Base-by-base conservation (phyloP, 2,329 filamentous ascomycete genomes). In the Metarhizium sp. region DNA sequence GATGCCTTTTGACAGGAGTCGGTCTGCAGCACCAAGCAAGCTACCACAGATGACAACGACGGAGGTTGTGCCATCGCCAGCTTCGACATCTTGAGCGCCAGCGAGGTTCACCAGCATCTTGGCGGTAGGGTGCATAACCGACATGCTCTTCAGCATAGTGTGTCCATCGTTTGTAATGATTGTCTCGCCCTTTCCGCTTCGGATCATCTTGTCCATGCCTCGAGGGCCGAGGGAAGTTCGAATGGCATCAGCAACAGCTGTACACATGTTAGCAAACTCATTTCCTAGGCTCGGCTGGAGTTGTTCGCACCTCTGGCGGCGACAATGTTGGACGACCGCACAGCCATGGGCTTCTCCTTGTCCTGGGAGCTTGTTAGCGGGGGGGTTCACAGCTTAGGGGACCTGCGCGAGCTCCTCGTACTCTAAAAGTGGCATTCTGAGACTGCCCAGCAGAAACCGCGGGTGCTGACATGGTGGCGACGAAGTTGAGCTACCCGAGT, bases 131-230 rank as follows among this genome's bases (percentile, higher is more conserved):
- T 99, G 94, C 87, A 99, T 91, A 63, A 99, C 94, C 62, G 90
- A 88, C 94, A 99, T 97, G 78, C 92, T 92, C 77, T 89, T 95
- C 69, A 99, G 78, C 92, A 99, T 99, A 56, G 94, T 99, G 78
- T 95, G 95, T 72, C 94, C 94, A 75, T 99, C 94, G 79, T 99
- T 99, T 68, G 94, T 99, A 76, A 99, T 99, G 72, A 97, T 94
- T 57, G 92, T 96, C 74, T 95, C 90, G 75, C 92, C 94, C 77
- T 90, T 96, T 71, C 91, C 89, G 58, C 88, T 95, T 79, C 95
- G 88, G 66, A 99, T 97, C 92, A 96, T 96, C 80, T 96, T 96
- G 78, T 96, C 92, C 92, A 96, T 96, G 69, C 94, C 94, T 73
- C 94, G 86, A 62, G 94, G 94, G 61, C 94, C 94, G 63, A 99